Base-by-base conservation (phyloP, 2,329 filamentous ascomycete species). In the Alternaria tenuissima region DNA sequence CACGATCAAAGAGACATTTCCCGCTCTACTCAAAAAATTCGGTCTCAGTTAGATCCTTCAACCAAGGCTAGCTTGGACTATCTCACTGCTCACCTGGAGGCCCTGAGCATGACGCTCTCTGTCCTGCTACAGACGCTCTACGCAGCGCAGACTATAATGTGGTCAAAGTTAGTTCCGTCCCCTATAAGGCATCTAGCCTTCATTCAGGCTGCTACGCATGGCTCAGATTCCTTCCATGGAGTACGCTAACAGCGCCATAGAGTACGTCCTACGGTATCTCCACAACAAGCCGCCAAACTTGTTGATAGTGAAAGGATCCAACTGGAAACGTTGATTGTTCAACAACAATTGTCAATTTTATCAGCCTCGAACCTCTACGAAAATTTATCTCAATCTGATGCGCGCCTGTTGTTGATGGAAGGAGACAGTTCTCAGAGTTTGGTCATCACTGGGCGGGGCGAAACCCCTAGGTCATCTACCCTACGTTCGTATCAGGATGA, bases 81-180 rank as follows among this genome's bases (percentile, higher is more conserved):
- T 59, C 70, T 79, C 12, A 59, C 68, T 18, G 67, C 70, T 42
- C 77, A 79, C 59, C 67, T 80, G 7, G 74, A 78, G 42, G 68
- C 73, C 2, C 52, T 80, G 43, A 72, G 69, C 26, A 65, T 73
- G 20, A 80, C 77, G 11, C 54, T 79, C 4, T 73, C 75, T 22
- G 77, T 79, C n/a, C 67, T 80, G 55, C 61, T 77, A 7, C 78
- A 80, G 43, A 75, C 76, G 9, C 59, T 80, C 16, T 73, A 79
- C 48, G 76, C 77, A 24, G 77, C 75, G 12, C 76, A 79, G 56
- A 75, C 74, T 36, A 75, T 78, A 20, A 74, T 74, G 54, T 79
- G 76, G 76, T 72, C 77, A 41, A 76, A 70, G 78, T 79, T 69
- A 67, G 75, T 55, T 38, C 30, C 28, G 7, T 28, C 12, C 16